Base-by-base conservation (phyloP, 2,329 filamentous ascomycete species). In the Periconia macrospinosa region DNA sequence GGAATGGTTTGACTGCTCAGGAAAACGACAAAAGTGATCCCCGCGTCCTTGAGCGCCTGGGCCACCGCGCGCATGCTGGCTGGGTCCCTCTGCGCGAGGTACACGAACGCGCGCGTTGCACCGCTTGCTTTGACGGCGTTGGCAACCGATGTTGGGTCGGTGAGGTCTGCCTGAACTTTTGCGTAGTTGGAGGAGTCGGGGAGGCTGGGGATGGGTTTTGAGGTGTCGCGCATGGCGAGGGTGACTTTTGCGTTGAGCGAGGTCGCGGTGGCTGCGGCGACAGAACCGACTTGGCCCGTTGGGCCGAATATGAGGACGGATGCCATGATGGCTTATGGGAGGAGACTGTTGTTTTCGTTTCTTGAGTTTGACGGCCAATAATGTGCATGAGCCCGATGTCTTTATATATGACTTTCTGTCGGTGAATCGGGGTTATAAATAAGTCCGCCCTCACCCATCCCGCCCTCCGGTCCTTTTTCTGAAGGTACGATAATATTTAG, bases 51-150 rank as follows among this genome's bases (percentile, higher is more conserved):
- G 47, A 83, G 67, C 1, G 80, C 77, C 53, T 68, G 58, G 45
- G 81, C 59, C 15, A 71, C 70, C 8, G 63, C 52, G 15, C 66
- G 68, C 76, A 82, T 77, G 50, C 71, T 50, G 54, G 81, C 77
- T 1, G 59, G 6, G 0, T 65, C 54, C 27, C 65, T 58, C 13
- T 65, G 56, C 8, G 69, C 59, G 2, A 71, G 18, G 63, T 84
- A 83, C 45, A 82, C 69, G 67, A 82, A 83, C 0, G 80, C 81
- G 11, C 62, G 59, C 41, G 72, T 79, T 17, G 81, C 80, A 10
- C 74, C 71, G 0, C 78, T 70, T 30, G 59, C 61, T 30, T 63
- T 46, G 15, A 81, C 75, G 0, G 80, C 81, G 0, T 60, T 58
- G 5, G 48, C 49, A 19, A 83, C 60, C 6, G 74, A 73, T 0